Evolutionary conservation across 164 flowering plant species (phyloP).

Genomic region (Vitis labrusca): DNA sequence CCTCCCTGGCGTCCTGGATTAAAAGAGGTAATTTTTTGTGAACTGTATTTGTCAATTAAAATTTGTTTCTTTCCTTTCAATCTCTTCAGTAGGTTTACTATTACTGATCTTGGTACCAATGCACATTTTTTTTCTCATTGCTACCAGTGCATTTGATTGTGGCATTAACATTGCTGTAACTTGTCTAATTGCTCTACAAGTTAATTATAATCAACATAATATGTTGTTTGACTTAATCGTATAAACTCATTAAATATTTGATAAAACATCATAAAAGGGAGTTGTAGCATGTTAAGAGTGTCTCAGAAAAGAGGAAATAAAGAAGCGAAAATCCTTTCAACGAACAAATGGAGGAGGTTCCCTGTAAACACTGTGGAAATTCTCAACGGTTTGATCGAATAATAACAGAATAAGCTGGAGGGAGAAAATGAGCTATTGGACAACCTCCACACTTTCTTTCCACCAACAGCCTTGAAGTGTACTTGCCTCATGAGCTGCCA

Average conservation of each 20-base stretch:
- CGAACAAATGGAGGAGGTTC: too few relatives aligned
- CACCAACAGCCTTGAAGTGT: too few relatives aligned
- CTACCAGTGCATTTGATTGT: background rate
- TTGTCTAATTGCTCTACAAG: background rate
- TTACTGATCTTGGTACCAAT: too few relatives aligned
- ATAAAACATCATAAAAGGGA: background rate
- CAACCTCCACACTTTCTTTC: too few relatives aligned
- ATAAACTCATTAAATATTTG: background rate
- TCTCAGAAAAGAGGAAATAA: too few relatives aligned
- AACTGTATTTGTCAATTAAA: background rate
- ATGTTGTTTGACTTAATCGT: background rate
- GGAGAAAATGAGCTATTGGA: too few relatives aligned
- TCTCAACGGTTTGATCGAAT: too few relatives aligned
- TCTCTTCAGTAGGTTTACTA: too few relatives aligned
- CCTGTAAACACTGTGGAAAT: too few relatives aligned
- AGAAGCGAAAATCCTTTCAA: too few relatives aligned
- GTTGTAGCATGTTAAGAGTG: background rate
- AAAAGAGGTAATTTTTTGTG: conserved; percentile 66
- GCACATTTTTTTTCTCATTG: background rate
- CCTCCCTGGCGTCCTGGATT: conserved; percentile 97
- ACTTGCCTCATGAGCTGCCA: too few relatives aligned
- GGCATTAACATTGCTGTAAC: background rate
- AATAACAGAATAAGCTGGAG: too few relatives aligned
- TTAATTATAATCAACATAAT: background rate
- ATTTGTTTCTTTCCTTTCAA: background rate